Percentiles rank a stretch among this genome's conserved stretches.
These are phyloP conservation scores for Apiotrichum porosum DNA, from an alignment of 1,284 basidiomycete species.

Conservation along the genomic window DNA sequence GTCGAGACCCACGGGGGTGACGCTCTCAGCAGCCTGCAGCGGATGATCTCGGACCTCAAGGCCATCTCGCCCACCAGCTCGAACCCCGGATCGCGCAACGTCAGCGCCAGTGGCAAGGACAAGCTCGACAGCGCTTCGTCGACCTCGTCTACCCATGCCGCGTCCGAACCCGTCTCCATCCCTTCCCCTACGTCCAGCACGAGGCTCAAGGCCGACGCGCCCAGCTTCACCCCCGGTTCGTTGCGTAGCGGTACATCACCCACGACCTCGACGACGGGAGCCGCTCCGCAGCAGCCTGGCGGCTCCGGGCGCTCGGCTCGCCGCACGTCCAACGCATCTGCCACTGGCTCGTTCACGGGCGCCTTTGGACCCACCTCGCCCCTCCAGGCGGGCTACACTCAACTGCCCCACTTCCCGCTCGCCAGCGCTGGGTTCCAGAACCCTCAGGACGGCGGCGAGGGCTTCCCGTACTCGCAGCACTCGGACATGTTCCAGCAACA, in stretches of 20 bases:
- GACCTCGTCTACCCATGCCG: not conserved
- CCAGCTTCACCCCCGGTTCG: conserved; percentile 41
- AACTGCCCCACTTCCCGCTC: conserved; percentile 21
- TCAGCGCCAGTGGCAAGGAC: conserved; percentile 17
- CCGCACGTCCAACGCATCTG: conserved; percentile 11
- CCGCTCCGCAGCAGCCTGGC: conserved; percentile 4
- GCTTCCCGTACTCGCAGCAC: conserved; percentile 22
- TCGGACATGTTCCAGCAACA: conserved; percentile 37
- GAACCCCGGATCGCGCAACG: conserved; percentile 18
- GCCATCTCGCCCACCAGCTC: conserved; percentile 25
- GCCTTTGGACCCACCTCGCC: not conserved
- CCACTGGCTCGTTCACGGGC: not conserved
- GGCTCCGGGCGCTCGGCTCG: conserved; percentile 17
- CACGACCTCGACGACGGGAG: not conserved
- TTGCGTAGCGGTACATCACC: conserved; percentile 14
- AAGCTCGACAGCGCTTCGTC: not conserved
- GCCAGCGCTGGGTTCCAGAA: conserved; percentile 12
- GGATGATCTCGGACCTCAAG: conserved; percentile 47
- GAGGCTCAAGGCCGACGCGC: conserved; percentile 47
- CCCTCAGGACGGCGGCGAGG: conserved; percentile 23
- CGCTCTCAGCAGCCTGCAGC: conserved; percentile 39
- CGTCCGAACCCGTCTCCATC: conserved; percentile 8
- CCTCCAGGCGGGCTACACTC: not conserved
- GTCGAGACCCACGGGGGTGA: conserved; percentile 28
- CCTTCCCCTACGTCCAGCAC: conserved; percentile 20